A percentile compares a stretch with the other conserved stretches of the same genome.
Evolutionary conservation across 495 filamentous ascomycete species (phyloP).

Genomic region (Viridothelium virens): DNA sequence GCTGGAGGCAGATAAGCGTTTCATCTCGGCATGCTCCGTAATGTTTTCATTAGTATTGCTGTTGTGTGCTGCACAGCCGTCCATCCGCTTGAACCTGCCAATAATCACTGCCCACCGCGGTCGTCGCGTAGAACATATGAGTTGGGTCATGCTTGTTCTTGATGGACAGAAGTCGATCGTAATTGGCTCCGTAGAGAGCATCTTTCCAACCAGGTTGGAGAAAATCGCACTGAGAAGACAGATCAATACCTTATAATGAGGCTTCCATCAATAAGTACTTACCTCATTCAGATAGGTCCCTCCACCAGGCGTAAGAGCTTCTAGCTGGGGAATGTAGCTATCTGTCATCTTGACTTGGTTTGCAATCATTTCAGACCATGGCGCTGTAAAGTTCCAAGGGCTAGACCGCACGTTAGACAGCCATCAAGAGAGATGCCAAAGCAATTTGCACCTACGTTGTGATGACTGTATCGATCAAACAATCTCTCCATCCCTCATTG

Average conservation of each 20-base stretch:
- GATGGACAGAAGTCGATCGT: constrained; percentile 12
- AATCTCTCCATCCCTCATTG: constrained; percentile 51
- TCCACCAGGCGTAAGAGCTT: constrained; percentile 26
- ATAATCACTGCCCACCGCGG: constrained; percentile 16
- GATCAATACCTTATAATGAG: neutral
- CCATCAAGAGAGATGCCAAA: constrained; percentile 10
- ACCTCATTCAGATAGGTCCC: constrained; percentile 21
- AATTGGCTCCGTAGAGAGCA: constrained; percentile 15
- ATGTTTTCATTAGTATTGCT: neutral
- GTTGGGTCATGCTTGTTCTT: constrained; percentile 18
- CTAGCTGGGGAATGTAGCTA: constrained; percentile 39
- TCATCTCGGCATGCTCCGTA: too few relatives aligned
- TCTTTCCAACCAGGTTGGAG: constrained; percentile 15
- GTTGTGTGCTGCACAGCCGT: neutral
- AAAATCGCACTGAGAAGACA: constrained; percentile 10
- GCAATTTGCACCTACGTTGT: constrained; percentile 16
- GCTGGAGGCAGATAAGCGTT: too few relatives aligned
- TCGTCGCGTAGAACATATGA: constrained; percentile 15
- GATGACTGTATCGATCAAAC: constrained; percentile 41
- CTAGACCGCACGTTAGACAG: constrained; percentile 23
- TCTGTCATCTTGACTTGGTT: constrained; percentile 39
- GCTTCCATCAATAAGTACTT: neutral
- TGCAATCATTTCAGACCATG: constrained; percentile 35
- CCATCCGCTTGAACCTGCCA: constrained; percentile 9
- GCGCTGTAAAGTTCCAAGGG: constrained; percentile 39